A percentile compares a stretch with the other conserved stretches of the same genome.
These are phyloP conservation scores for Capronia americana DNA, from an alignment of 2,329 filamentous ascomycete genomes.

Conservation along the genomic window DNA sequence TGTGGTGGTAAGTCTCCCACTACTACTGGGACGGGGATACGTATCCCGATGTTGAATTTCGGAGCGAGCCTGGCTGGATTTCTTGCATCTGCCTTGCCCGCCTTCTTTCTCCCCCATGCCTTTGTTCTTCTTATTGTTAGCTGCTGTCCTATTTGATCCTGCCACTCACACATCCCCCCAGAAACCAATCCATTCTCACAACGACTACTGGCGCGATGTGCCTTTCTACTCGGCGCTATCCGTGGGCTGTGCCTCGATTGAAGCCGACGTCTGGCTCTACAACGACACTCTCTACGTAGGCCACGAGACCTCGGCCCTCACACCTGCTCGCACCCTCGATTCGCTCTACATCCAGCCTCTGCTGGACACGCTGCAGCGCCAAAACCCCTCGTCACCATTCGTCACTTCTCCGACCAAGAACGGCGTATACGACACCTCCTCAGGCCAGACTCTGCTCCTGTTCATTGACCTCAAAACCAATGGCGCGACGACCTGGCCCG, in stretches of 20 bases:
- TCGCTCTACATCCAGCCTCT: constrained; percentile 59
- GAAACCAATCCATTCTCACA: constrained; percentile 50
- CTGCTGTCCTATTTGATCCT: background rate
- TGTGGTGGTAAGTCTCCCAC: constrained; percentile 43
- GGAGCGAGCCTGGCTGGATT: background rate
- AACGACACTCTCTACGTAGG: constrained; percentile 51
- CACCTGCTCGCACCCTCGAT: constrained; percentile 47
- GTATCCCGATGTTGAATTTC: background rate
- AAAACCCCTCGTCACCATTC: constrained; percentile 63
- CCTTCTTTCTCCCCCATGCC: background rate
- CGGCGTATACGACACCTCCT: constrained; percentile 65
- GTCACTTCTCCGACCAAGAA: constrained; percentile 59
- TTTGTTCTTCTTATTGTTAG: background rate
- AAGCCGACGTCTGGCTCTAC: constrained; percentile 55
- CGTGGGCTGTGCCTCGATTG: constrained; percentile 52
- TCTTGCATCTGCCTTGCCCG: background rate
- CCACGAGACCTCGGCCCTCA: constrained; percentile 48
- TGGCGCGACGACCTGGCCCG: constrained; percentile 61
- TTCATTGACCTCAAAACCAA: constrained; percentile 70
- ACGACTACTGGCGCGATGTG: constrained; percentile 52
- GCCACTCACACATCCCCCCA: background rate
- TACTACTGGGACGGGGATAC: background rate
- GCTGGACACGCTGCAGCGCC: constrained; percentile 59
- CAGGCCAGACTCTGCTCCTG: constrained; percentile 66
- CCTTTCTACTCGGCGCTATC: constrained; percentile 50